phyloP scores from a whole-genome alignment of 257 asterid genomes.

The Catharanthus roseus region DNA sequence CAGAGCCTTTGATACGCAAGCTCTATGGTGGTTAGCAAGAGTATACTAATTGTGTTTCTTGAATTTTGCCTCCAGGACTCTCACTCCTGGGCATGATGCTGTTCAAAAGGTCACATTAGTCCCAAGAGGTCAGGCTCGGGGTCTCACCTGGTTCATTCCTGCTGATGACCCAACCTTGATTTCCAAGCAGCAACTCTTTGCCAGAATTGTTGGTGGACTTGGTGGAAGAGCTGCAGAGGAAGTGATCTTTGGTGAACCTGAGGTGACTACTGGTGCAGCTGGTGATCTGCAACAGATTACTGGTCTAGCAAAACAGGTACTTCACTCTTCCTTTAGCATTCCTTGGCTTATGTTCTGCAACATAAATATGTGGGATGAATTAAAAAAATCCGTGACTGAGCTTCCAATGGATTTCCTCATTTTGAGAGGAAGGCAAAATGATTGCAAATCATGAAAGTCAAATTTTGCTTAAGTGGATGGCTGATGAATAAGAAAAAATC shows the following conservation, averaged over 20 bases:
- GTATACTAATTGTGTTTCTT: not conserved
- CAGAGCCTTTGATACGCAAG: not conserved
- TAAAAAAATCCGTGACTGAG: too few species aligned
- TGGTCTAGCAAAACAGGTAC: constrained; percentile 89
- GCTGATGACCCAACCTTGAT: constrained; percentile 96
- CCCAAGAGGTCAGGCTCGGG: constrained; percentile 99
- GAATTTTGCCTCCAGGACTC: constrained; percentile 54
- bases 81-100: constrained; percentile 94
- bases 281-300: constrained; percentile 98
- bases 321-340: not conserved
- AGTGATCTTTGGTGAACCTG: constrained; percentile 92
- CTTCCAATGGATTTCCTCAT: too few species aligned
- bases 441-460: not conserved
- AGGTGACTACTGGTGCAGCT: constrained; percentile 95
- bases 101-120: constrained; percentile 92
- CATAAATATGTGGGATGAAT: not conserved
- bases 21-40: not conserved
- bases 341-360: not conserved
- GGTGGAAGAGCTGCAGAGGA: constrained; percentile 99
- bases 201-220: constrained; percentile 95
- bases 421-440: not conserved
- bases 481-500: not conserved
- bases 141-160: constrained; percentile 98
- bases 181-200: constrained; percentile 92
- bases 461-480: not conserved